Percentiles rank a stretch among this genome's conserved stretches.
Evolutionary conservation across 306 rosid genomes (phyloP).

Genomic region (Betula pendula): DNA sequence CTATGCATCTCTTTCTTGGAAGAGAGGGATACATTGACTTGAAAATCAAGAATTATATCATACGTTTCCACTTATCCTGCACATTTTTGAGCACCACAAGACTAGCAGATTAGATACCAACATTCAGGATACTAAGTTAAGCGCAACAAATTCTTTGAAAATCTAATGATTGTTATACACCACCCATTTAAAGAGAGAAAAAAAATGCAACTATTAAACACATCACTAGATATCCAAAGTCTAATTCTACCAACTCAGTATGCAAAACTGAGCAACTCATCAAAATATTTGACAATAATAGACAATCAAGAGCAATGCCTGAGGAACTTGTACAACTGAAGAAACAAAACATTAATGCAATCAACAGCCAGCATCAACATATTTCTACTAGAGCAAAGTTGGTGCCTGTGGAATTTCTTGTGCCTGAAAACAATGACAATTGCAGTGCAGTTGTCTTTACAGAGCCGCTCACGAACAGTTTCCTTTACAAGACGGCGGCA

Average conservation of each 20-base stretch:
- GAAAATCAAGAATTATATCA: background rate
- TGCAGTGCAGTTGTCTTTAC: constrained; percentile 92
- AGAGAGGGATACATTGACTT: background rate
- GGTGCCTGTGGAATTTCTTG: constrained; percentile 27
- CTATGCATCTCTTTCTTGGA: background rate
- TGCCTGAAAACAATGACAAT: constrained; percentile 61
- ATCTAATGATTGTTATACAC: background rate
- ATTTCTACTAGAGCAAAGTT: background rate
- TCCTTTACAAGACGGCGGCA: constrained; percentile 75
- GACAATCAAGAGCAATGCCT: background rate
- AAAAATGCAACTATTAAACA: no score
- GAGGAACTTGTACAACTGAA: background rate
- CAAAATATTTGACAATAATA: background rate
- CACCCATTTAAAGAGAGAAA: background rate
- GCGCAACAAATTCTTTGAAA: background rate
- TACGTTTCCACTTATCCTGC: background rate
- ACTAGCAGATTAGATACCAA: background rate
- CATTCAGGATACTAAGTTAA: background rate
- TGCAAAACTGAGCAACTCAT: background rate
- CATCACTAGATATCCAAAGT: background rate
- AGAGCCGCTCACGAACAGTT: constrained; percentile 79
- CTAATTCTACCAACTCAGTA: background rate
- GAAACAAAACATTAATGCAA: background rate
- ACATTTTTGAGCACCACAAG: background rate
- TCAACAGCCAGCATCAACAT: constrained; percentile 1